A percentile compares a stretch with the other conserved stretches of the same genome.
These are phyloP conservation scores for Jimgerdemannia lactiflua DNA, from an alignment of 192 early-diverging fungal genomes.

Conservation along the genomic window DNA sequence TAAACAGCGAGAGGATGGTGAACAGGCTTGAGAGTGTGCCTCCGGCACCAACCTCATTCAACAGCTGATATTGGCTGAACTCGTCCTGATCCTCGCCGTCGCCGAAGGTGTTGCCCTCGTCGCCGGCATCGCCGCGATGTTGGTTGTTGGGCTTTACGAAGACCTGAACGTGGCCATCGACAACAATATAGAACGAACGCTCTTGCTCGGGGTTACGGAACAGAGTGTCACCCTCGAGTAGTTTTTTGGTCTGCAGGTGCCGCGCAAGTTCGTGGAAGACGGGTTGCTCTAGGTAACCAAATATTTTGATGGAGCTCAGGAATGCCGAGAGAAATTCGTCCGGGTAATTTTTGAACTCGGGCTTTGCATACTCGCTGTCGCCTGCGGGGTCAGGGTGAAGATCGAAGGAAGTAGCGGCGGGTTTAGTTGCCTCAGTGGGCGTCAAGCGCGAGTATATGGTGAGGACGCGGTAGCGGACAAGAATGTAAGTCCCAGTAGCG, in stretches of 20 bases:
- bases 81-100: conserved; percentile 39
- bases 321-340: conserved; percentile 83
- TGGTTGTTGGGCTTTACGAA: conserved; percentile 61
- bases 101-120: conserved; percentile 28
- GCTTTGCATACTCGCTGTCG: conserved; percentile 43
- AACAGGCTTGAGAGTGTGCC: conserved; percentile 93
- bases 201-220: conserved; percentile 67
- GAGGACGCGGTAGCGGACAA: conserved; percentile 70
- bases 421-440: conserved; percentile 44
- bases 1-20: conserved; percentile 87
- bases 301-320: conserved; percentile 86
- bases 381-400: conserved; percentile 69
- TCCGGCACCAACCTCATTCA: conserved; percentile 89
- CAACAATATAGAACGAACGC: conserved; percentile 90
- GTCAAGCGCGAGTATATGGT: conserved; percentile 70
- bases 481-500: conserved; percentile 36
- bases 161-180: conserved; percentile 93
- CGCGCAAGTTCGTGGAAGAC: conserved; percentile 96
- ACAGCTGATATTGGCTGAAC: conserved; percentile 55
- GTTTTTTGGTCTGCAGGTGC: conserved; percentile 76
- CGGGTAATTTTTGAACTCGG: conserved; percentile 43
- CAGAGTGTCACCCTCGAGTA: conserved; percentile 75
- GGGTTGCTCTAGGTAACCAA: conserved; percentile 95
- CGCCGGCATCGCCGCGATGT: conserved; percentile 17
- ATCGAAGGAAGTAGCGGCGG: conserved; percentile 54